Conservation (phyloP, 2,329 filamentous ascomycete genomes). For the Colletotrichum sublineola region DNA sequence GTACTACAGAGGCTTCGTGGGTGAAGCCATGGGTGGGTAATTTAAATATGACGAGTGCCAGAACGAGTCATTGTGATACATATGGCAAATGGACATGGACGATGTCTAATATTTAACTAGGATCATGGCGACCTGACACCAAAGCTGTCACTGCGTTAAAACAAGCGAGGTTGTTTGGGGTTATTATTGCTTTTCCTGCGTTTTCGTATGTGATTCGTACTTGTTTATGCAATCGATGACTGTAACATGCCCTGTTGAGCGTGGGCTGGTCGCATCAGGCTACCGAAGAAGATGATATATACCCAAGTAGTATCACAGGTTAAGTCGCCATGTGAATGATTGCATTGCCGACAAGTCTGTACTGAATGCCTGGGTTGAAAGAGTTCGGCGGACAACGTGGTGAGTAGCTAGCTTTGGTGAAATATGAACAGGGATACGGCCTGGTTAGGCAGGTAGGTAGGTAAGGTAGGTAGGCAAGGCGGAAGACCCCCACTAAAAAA, state of each 20-base stretch:
- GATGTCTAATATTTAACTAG: not conserved
- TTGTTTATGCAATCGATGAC: not conserved
- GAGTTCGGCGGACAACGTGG: not conserved
- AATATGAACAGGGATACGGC: constrained; percentile 25
- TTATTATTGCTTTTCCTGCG: not conserved
- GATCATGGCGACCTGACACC: no score
- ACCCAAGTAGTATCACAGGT: not conserved
- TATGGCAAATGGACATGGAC: not conserved
- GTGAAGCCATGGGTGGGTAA: not conserved
- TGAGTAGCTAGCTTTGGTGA: not conserved
- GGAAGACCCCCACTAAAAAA: constrained; percentile 29
- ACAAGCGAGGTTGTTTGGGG: not conserved
- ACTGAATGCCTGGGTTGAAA: not conserved
- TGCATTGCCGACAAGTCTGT: no score
- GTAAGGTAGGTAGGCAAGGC: not conserved
- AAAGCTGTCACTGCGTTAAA: not conserved
- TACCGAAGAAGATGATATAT: not conserved
- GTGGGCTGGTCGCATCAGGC: not conserved
- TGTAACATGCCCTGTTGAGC: no score
- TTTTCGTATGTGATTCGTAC: not conserved
- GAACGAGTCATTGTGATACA: not conserved
- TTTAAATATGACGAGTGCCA: not conserved
- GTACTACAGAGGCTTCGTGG: not conserved
- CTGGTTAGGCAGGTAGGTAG: not conserved
- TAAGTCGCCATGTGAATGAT: not conserved